Percentiles rank a stretch among this genome's conserved stretches.
phyloP scores from a whole-genome alignment of 306 rosid genomes.

The Myrica gale region DNA sequence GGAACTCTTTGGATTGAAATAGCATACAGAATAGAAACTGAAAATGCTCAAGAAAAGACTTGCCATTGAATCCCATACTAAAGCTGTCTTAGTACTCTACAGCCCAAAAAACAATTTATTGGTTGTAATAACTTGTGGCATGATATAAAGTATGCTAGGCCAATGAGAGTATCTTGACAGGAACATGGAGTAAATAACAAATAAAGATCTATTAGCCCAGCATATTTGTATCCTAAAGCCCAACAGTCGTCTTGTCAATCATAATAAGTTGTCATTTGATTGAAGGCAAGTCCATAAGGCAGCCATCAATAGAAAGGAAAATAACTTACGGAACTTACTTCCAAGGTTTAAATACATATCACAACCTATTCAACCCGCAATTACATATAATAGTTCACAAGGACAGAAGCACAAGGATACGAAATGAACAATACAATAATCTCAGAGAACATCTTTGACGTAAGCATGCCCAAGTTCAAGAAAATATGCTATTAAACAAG shows the following conservation, averaged over 20 bases:
- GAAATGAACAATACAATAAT: conserved; percentile 19
- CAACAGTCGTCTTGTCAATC: conserved; percentile 5
- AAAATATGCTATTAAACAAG: background rate
- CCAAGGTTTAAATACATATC: conserved; percentile 3
- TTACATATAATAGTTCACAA: background rate
- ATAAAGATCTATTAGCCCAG: background rate
- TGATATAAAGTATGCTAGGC: no score
- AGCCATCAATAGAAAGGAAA: conserved; percentile 6
- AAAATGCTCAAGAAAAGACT: background rate
- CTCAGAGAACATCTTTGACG: conserved; percentile 12
- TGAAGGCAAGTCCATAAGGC: conserved; percentile 13
- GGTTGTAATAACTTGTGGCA: no score
- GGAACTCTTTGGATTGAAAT: background rate
- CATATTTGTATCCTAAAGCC: conserved; percentile 16
- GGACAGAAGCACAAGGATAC: conserved; percentile 14
- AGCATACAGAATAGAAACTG: background rate
- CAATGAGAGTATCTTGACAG: background rate
- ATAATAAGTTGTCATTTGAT: background rate
- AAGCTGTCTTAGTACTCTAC: no score
- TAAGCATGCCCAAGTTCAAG: conserved; percentile 4
- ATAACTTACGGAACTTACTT: conserved; percentile 23
- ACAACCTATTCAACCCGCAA: conserved; percentile 1
- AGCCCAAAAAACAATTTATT: no score
- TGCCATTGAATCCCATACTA: background rate
- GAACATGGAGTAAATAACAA: background rate